Evolutionary conservation across 1,139 yeast species (phyloP), one percentile per base, ranked within the genome.

Genomic region (Geotrichum aggregatum): DNA sequence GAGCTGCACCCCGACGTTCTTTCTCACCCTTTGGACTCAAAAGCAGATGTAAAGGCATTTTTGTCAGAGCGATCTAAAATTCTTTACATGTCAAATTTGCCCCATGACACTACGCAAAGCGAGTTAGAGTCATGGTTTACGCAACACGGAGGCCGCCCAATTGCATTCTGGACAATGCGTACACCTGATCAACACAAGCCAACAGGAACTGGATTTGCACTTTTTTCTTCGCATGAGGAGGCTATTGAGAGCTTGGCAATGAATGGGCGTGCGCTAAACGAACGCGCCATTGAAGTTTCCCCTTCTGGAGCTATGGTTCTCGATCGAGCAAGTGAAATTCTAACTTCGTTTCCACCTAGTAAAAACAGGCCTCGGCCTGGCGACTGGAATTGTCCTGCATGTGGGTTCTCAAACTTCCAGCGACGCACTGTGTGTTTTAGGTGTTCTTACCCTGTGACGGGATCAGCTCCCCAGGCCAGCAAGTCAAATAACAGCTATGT

Each of bases 331-430:
- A 83, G 81, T 59, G 95, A 85, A 40, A 78, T 89, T 49, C 73
- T 91, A 54, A 77, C 87, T 0, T 87, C 95, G 8, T 89, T 91
- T 68, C 96, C 96, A 13, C 83, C 89, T 24, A 83, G 87, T 47
- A 89, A 89, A 63, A 89, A 89, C 67, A 78, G 95, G 61, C 96
- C 96, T 22, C 77, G 98, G 64, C 97, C 97, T 0, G 98, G 98
- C 22, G 98, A 91, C 66, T 91, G 98, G 98, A 87, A 87, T 6
- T 91, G 98, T 70, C 96, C 96, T 16, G 83, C 92, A 5, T 91
- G 98, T 73, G 96, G 97, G 0, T 91, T 91, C 65, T 86, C 95
- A 36, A 91, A 91, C 66, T 91, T 91, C 71, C 98, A 91, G 70
- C 80, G 97, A 63, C 79, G 98, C 68, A 87, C 95, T 1, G 95